Conservation (phyloP, 768 basidiomycete species). For the Lentinula detonsa region DNA sequence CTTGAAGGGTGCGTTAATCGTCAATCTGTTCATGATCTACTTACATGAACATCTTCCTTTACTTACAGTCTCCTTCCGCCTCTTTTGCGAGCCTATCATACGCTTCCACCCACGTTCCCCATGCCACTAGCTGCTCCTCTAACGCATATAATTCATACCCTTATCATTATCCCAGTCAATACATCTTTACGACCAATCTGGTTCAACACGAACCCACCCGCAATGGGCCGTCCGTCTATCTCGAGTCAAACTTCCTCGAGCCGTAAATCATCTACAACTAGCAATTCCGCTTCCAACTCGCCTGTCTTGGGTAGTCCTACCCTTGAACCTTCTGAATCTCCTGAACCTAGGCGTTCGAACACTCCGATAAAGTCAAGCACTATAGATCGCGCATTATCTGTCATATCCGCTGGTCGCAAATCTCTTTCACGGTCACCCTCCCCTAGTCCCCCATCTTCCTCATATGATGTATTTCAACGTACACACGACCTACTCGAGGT, state of each 20-base stretch:
- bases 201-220: conserved; percentile 41
- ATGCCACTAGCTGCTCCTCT: conserved; percentile 68
- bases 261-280: conserved; percentile 26
- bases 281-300: conserved; percentile 26
- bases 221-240: conserved; percentile 8
- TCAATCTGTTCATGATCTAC: background rate
- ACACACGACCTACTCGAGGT: conserved; percentile 65
- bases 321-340: conserved; percentile 17
- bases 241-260: conserved; percentile 22
- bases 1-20: conserved; percentile 58
- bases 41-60: background rate
- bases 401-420: conserved; percentile 45
- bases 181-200: conserved; percentile 51
- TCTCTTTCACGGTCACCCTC: conserved; percentile 45
- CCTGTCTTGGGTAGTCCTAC: conserved; percentile 36
- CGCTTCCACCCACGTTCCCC: conserved; percentile 55
- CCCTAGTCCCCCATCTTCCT: conserved; percentile 23
- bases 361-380: conserved; percentile 32
- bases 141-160: conserved; percentile 74
- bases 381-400: conserved; percentile 54
- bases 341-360: conserved; percentile 13
- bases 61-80: conserved; percentile 57
- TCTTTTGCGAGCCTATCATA: conserved; percentile 62
- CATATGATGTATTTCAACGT: conserved; percentile 50
- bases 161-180: conserved; percentile 73